phyloP scores from a whole-genome alignment of 345 rosid genomes.

The Corymbia maculata region DNA sequence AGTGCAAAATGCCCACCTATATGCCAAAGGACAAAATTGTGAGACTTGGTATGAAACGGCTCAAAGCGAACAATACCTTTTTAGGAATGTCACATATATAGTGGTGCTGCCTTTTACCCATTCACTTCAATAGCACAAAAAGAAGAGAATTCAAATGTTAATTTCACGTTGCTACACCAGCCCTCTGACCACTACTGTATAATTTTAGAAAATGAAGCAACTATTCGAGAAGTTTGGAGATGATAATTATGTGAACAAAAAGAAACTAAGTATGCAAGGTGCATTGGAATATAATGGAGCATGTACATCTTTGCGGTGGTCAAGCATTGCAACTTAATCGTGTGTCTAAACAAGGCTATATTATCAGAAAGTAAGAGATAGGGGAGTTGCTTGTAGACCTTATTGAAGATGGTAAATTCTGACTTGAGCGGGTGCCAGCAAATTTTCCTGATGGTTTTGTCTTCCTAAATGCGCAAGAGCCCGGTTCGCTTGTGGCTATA shows the following conservation, averaged over 20 bases:
- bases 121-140: conserved; percentile 54
- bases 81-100: too few species aligned
- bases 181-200: neutral
- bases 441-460: neutral
- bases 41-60: too few species aligned
- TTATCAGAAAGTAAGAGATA: neutral
- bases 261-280: neutral
- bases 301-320: neutral
- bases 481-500: neutral
- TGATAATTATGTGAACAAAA: neutral
- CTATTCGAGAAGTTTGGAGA: neutral
- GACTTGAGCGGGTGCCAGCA: conserved; percentile 66
- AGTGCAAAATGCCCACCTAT: too few species aligned
- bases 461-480: neutral
- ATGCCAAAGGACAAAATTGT: too few species aligned
- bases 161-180: neutral
- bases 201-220: neutral
- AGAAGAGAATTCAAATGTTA: neutral
- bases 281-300: neutral
- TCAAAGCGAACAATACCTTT: too few species aligned
- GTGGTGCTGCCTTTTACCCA: conserved; percentile 56
- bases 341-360: neutral
- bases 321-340: neutral
- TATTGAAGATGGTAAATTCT: conserved; percentile 72
- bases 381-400: conserved; percentile 21